Evolutionary conservation across 495 filamentous ascomycete genomes (phyloP).

Genomic region (Ascobolus immersus): DNA sequence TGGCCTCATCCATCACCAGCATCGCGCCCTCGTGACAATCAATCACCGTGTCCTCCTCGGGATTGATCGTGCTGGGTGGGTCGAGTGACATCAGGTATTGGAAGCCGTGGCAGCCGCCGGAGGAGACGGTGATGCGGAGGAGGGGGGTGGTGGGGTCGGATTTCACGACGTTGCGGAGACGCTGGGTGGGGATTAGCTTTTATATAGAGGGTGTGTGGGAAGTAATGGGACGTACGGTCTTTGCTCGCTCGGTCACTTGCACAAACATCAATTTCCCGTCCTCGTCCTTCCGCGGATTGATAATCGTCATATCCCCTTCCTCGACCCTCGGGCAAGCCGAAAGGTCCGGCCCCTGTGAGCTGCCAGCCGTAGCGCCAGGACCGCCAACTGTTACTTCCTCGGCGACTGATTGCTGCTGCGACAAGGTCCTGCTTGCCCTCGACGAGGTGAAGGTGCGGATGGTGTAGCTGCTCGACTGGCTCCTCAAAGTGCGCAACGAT

Average conservation of each 20-base stretch:
- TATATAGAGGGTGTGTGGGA: background rate
- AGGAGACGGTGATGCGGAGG: conserved; percentile 71
- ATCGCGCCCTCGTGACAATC: conserved; percentile 38
- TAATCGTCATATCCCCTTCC: conserved; percentile 16
- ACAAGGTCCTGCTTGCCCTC: no score
- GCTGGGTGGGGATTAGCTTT: conserved; percentile 17
- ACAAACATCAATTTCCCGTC: conserved; percentile 61
- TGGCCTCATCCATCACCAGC: conserved; percentile 70
- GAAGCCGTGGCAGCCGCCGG: conserved; percentile 90
- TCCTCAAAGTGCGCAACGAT: no score
- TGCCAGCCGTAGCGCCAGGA: no score
- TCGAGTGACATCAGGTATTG: conserved; percentile 86
- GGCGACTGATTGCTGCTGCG: no score
- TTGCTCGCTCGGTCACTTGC: conserved; percentile 55
- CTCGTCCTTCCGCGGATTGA: conserved; percentile 45
- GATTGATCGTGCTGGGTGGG: conserved; percentile 22
- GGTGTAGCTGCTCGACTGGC: no score
- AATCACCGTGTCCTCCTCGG: conserved; percentile 46
- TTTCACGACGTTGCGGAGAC: conserved; percentile 43
- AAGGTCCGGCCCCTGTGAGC: no score
- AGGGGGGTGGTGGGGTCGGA: conserved; percentile 61
- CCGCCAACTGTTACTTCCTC: no score
- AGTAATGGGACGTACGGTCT: conserved; percentile 31
- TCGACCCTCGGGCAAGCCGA: no score
- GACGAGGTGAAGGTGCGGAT: no score